Conservation (phyloP, 2,329 filamentous ascomycete species). For the Cladorrhinum sp. region DNA sequence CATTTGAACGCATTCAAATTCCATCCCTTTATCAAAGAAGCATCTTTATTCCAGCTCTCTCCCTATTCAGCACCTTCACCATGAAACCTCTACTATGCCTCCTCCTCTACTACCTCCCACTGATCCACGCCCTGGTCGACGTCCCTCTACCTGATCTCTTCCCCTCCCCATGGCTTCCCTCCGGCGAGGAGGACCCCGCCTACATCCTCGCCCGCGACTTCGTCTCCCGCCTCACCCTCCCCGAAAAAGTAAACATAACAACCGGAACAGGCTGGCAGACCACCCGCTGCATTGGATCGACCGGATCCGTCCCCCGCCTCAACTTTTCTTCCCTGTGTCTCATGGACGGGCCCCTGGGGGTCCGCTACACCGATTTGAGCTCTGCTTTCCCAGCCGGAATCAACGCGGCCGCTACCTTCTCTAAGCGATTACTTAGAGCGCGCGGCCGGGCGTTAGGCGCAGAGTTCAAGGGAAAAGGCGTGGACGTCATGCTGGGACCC, state of each 20-base stretch:
- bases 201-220: conserved; percentile 58
- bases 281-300: conserved; percentile 37
- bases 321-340: conserved; percentile 61
- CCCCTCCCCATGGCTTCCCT: conserved; percentile 21
- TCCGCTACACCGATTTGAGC: conserved; percentile 63
- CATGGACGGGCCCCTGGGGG: conserved; percentile 69
- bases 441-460: conserved; percentile 68
- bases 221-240: conserved; percentile 63
- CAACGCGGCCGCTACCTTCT: conserved; percentile 71
- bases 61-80: neutral
- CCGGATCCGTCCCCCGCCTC: conserved; percentile 50
- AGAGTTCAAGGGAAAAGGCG: conserved; percentile 70
- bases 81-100: neutral
- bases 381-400: conserved; percentile 70
- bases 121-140: neutral
- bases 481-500: conserved; percentile 67
- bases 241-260: conserved; percentile 74
- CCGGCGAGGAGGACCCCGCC: conserved; percentile 44
- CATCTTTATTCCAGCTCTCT: too few relatives aligned
- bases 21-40: too few relatives aligned
- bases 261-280: conserved; percentile 61
- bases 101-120: neutral
- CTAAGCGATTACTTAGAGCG: conserved; percentile 61
- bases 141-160: conserved; percentile 12
- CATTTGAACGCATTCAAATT: too few relatives aligned